Percentiles rank a stretch among this genome's conserved stretches.
phyloP scores from a whole-genome alignment of 805 yeast genomes.

The Candida ovalis region DNA sequence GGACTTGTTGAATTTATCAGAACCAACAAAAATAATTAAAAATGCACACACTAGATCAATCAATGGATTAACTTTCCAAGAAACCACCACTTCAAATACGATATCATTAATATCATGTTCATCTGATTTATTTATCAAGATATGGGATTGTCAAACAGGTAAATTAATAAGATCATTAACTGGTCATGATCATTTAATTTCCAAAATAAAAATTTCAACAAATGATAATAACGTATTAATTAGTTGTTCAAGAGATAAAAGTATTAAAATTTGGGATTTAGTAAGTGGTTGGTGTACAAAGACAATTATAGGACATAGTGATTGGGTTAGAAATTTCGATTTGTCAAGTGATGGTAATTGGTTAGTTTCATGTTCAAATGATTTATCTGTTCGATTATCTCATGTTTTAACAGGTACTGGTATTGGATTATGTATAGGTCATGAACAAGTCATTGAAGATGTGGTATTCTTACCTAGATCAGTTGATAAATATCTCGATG shows the following conservation, averaged over 20 bases:
- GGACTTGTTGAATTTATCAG: slow-evolving; percentile 58
- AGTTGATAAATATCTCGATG: slow-evolving; percentile 47
- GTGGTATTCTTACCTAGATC: slow-evolving; percentile 59
- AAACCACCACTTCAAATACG: slow-evolving; percentile 19
- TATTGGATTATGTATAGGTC: slow-evolving; percentile 65
- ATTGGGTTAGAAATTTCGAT: slow-evolving; percentile 79
- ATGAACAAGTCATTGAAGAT: slow-evolving; percentile 78
- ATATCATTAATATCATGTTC: slow-evolving; percentile 47
- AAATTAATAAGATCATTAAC: slow-evolving; percentile 49
- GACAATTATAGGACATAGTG: slow-evolving; percentile 75
- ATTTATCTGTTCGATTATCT: slow-evolving; percentile 66
- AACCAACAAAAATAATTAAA: slow-evolving; percentile 57
- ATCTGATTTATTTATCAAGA: slow-evolving; percentile 52
- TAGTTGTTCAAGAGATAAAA: slow-evolving; percentile 60
- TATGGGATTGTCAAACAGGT: slow-evolving; percentile 55
- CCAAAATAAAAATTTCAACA: slow-evolving; percentile 52
- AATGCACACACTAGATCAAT: slow-evolving; percentile 74
- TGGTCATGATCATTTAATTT: slow-evolving; percentile 88
- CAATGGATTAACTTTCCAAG: slow-evolving; percentile 55
- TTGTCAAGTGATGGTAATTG: slow-evolving; percentile 46
- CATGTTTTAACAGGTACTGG: slow-evolving; percentile 66
- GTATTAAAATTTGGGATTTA: slow-evolving; percentile 65
- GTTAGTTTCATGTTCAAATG: slow-evolving; percentile 72
- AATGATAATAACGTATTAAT: slow-evolving; percentile 45
- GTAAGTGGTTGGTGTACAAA: slow-evolving; percentile 61